These are phyloP conservation scores for Daldinia caldariorum DNA, from an alignment of 495 filamentous ascomycete genomes.

Conservation along the genomic window DNA sequence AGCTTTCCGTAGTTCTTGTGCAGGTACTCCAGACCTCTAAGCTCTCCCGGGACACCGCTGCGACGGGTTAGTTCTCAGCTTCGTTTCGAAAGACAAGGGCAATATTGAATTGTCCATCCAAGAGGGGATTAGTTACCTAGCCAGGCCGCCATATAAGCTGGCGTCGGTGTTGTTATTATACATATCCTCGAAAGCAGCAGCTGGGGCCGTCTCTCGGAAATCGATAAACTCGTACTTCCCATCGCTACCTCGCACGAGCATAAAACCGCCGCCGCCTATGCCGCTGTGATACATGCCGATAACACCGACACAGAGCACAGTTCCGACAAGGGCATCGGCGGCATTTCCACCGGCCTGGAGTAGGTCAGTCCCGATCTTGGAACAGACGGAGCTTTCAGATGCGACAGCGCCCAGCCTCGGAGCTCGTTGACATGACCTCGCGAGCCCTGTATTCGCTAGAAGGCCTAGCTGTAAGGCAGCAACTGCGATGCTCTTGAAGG, in stretches of 20 bases:
- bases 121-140: slow-evolving; percentile 53
- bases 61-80: slow-evolving; percentile 16
- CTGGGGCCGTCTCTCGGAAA: slow-evolving; percentile 83
- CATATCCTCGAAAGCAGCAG: slow-evolving; percentile 79
- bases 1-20: slow-evolving; percentile 76
- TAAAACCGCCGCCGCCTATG: slow-evolving; percentile 84
- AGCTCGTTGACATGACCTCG: slow-evolving; percentile 11
- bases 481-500: slow-evolving; percentile 35
- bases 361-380: slow-evolving; percentile 71
- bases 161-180: slow-evolving; percentile 64
- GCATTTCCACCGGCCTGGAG: slow-evolving; percentile 73
- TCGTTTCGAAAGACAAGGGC: neutral
- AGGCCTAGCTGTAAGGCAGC: slow-evolving; percentile 38
- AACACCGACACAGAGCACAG: slow-evolving; percentile 68
- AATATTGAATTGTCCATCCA: neutral
- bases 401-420: slow-evolving; percentile 71
- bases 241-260: slow-evolving; percentile 68
- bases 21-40: slow-evolving; percentile 76
- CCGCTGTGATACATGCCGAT: slow-evolving; percentile 82
- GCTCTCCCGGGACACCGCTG: slow-evolving; percentile 79
- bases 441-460: slow-evolving; percentile 25
- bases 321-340: slow-evolving; percentile 73
- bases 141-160: slow-evolving; percentile 67
- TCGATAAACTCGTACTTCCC: slow-evolving; percentile 77
- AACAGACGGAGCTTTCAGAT: slow-evolving; percentile 75